Percentiles rank a stretch among this genome's conserved stretches.
Conservation (phyloP, 805 yeast genomes). For the Barnettozyma sp. region DNA sequence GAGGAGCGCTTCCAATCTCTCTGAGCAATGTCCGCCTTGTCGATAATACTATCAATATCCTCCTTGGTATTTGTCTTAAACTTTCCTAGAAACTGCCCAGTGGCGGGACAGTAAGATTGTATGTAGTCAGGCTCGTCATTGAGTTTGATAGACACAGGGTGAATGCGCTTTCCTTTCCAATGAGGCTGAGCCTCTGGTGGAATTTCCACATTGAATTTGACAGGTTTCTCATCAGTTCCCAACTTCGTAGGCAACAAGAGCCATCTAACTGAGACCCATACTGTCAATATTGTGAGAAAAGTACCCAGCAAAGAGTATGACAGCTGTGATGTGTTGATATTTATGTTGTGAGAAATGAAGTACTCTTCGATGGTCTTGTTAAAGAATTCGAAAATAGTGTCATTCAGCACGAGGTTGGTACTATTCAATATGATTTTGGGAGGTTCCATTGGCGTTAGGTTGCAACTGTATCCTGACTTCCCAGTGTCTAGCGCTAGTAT, state of each 20-base stretch:
- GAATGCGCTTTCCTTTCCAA: conserved; percentile 84
- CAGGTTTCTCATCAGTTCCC: conserved; percentile 21
- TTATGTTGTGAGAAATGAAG: conserved; percentile 9
- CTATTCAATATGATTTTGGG: conserved; percentile 18
- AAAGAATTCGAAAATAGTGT: conserved; percentile 18
- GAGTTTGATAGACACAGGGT: conserved; percentile 52
- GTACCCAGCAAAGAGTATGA: conserved; percentile 18
- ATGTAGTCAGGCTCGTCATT: conserved; percentile 60
- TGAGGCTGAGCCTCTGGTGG: conserved; percentile 81
- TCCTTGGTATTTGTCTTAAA: conserved; percentile 54
- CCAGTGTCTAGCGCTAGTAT: no score
- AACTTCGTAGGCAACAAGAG: conserved; percentile 3
- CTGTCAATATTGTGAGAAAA: conserved; percentile 6
- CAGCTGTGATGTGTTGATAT: conserved; percentile 11
- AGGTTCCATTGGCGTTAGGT: conserved; percentile 3
- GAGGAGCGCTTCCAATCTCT: conserved; percentile 35
- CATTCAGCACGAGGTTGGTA: conserved; percentile 20
- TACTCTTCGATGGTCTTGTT: conserved; percentile 20
- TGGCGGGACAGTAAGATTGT: conserved; percentile 92
- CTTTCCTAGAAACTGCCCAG: conserved; percentile 81
- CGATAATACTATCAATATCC: conserved; percentile 65
- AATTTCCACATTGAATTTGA: conserved; percentile 45
- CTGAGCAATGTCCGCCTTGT: conserved; percentile 29
- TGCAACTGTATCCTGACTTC: background rate
- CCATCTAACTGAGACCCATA: conserved; percentile 15